Conservation (phyloP, 805 yeast genomes). For the Yamadazyma takamatsuzukensis region DNA sequence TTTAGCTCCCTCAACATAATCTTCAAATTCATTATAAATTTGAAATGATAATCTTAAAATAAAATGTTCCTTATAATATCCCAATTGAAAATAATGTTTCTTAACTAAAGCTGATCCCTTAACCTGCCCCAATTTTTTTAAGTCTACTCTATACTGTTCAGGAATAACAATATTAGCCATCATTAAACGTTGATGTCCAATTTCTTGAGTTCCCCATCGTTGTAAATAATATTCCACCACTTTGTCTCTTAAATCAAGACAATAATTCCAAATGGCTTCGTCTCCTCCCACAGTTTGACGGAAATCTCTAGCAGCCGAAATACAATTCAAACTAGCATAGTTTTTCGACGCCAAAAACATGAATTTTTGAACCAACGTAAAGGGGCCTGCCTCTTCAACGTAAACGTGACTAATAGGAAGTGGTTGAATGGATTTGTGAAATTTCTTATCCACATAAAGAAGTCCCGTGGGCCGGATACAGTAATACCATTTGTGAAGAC, state of each 20-base stretch:
- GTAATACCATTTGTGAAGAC: conserved; percentile 68
- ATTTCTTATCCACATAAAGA: conserved; percentile 51
- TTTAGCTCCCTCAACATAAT: conserved; percentile 46
- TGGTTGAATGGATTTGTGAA: conserved; percentile 50
- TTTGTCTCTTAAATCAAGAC: conserved; percentile 27
- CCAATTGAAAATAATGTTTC: conserved; percentile 3
- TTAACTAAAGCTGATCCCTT: background rate
- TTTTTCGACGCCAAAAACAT: conserved; percentile 48
- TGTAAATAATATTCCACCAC: conserved; percentile 28
- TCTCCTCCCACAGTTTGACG: conserved; percentile 62
- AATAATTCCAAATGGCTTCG: conserved; percentile 46
- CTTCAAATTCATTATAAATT: conserved; percentile 54
- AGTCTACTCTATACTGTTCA: conserved; percentile 1
- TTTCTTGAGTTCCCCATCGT: conserved; percentile 8
- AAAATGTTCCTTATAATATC: conserved; percentile 15
- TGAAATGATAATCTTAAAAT: conserved; percentile 54
- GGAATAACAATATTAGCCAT: conserved; percentile 11
- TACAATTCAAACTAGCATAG: conserved; percentile 39
- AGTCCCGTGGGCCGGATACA: conserved; percentile 58
- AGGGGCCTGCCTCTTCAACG: conserved; percentile 20
- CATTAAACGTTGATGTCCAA: conserved; percentile 3
- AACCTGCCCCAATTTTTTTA: background rate
- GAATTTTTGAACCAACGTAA: conserved; percentile 44
- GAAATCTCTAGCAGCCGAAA: conserved; percentile 52
- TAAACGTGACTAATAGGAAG: conserved; percentile 55